phyloP scores from a whole-genome alignment of 2,329 filamentous ascomycete genomes.

The Microsporum canis region DNA sequence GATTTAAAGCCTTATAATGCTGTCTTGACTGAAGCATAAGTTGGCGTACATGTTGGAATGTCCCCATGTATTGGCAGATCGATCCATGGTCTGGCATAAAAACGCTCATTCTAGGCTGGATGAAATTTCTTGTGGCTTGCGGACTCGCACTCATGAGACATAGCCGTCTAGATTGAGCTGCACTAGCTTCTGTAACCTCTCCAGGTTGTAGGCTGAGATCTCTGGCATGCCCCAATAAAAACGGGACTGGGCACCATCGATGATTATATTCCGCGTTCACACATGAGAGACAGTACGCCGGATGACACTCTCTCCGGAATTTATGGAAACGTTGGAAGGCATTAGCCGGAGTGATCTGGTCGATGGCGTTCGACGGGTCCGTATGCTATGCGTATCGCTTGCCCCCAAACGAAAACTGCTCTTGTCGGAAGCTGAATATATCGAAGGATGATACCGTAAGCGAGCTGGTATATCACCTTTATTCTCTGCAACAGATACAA shows the following conservation, averaged over 20 bases:
- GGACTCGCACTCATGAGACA: too few species aligned
- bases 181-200: too few species aligned
- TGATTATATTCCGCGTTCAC: neutral
- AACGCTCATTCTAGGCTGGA: too few species aligned
- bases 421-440: slow-evolving; percentile 7
- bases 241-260: neutral
- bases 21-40: too few species aligned
- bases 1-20: too few species aligned
- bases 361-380: slow-evolving; percentile 23
- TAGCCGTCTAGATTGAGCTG: too few species aligned
- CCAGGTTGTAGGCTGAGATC: too few species aligned
- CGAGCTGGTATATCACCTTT: neutral
- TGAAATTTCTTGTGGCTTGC: too few species aligned
- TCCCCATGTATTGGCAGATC: too few species aligned
- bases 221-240: too few species aligned
- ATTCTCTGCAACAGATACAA: slow-evolving; percentile 6
- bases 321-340: slow-evolving; percentile 25
- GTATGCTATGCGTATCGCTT: slow-evolving; percentile 7
- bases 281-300: slow-evolving; percentile 22
- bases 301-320: slow-evolving; percentile 32
- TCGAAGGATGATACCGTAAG: neutral
- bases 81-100: too few species aligned
- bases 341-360: slow-evolving; percentile 25
- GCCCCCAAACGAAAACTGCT: slow-evolving; percentile 17
- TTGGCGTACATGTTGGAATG: too few species aligned